Percentiles rank a stretch among this genome's conserved stretches.
These are phyloP conservation scores for Singerocomus rubriflavus DNA, from an alignment of 1,284 basidiomycete genomes.

Conservation along the genomic window DNA sequence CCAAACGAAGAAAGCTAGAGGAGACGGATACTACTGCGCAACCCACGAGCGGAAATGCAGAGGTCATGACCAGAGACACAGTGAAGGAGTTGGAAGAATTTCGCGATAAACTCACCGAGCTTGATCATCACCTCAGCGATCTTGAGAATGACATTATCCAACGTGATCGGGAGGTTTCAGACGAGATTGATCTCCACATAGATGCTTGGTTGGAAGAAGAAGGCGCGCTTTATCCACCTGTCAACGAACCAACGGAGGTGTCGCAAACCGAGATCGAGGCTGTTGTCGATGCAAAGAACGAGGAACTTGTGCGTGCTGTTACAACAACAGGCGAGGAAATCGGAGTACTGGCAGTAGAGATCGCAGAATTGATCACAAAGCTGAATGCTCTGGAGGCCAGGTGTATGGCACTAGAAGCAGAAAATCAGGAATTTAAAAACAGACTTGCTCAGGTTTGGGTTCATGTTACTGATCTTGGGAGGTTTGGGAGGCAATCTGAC, in stretches of 20 bases:
- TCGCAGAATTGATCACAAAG: constrained; percentile 37
- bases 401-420: constrained; percentile 29
- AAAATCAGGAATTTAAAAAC: constrained; percentile 32
- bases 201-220: constrained; percentile 36
- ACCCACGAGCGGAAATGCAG: constrained; percentile 12
- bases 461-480: background rate
- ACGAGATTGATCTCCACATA: constrained; percentile 40
- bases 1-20: constrained; percentile 40
- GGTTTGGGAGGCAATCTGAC: constrained; percentile 1
- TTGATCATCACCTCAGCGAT: constrained; percentile 39
- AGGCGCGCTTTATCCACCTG: constrained; percentile 21
- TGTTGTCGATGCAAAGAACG: constrained; percentile 18
- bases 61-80: constrained; percentile 10
- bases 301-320: constrained; percentile 17
- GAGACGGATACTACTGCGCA: constrained; percentile 1
- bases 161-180: constrained; percentile 35
- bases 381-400: constrained; percentile 28
- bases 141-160: constrained; percentile 45
- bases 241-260: constrained; percentile 13
- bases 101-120: constrained; percentile 35
- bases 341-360: constrained; percentile 36
- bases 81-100: constrained; percentile 37
- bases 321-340: constrained; percentile 36
- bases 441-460: constrained; percentile 31
- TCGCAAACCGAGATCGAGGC: constrained; percentile 25